Percentiles rank a stretch among this genome's conserved stretches.
These are phyloP conservation scores for Wickerhamomyces bovis DNA, from an alignment of 805 yeast genomes.

Conservation along the genomic window DNA sequence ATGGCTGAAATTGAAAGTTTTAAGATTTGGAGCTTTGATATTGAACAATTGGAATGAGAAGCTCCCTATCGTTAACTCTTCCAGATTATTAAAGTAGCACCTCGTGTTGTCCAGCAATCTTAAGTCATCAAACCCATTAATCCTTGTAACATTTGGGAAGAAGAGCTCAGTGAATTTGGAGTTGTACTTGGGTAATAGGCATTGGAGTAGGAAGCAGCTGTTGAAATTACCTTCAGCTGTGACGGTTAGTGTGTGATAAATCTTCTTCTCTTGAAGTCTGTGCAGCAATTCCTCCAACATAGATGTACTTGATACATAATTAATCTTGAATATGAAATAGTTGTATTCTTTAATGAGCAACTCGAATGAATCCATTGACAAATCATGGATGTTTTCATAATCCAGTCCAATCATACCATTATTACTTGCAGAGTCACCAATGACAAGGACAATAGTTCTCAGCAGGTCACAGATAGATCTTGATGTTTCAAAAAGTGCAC, in stretches of 20 bases:
- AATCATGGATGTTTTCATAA: constrained; percentile 4
- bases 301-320: not conserved
- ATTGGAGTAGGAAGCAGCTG: constrained; percentile 8
- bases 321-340: constrained; percentile 14
- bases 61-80: constrained; percentile 16
- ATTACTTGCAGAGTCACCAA: constrained; percentile 3
- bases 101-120: constrained; percentile 19
- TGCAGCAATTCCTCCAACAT: constrained; percentile 13
- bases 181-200: constrained; percentile 15
- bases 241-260: constrained; percentile 12
- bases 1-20: constrained; percentile 11
- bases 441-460: constrained; percentile 8
- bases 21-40: constrained; percentile 13
- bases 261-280: constrained; percentile 7
- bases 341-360: constrained; percentile 5
- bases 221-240: constrained; percentile 1
- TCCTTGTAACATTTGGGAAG: constrained; percentile 9
- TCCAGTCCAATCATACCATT: not conserved
- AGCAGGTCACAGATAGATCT: constrained; percentile 3
- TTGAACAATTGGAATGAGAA: constrained; percentile 17
- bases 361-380: constrained; percentile 7
- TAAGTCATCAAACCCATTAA: constrained; percentile 18
- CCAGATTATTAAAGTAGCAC: constrained; percentile 13
- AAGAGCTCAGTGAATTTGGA: constrained; percentile 15
- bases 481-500: constrained; percentile 9